phyloP scores from a whole-genome alignment of 345 rosid genomes.

The Bruguiera parviflora region DNA sequence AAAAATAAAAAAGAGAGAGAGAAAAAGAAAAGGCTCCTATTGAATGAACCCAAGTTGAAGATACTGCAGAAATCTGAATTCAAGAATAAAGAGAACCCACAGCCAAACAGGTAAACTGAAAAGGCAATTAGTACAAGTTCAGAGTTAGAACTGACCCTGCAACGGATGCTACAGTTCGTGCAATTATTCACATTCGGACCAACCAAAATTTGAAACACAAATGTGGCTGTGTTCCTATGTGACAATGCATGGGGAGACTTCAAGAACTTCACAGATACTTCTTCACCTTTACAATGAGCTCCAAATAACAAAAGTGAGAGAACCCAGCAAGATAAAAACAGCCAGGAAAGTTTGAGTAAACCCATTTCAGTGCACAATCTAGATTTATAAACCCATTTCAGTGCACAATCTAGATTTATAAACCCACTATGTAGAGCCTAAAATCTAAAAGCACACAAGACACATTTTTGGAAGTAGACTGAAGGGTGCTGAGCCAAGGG shows the following conservation, averaged over 20 bases:
- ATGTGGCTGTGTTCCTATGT: slow-evolving; percentile 54
- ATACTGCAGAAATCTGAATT: no score
- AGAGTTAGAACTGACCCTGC: slow-evolving; percentile 56
- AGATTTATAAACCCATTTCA: slow-evolving; percentile 49
- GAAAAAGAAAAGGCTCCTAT: not conserved
- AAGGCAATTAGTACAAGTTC: not conserved
- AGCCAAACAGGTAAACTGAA: not conserved
- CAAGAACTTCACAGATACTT: slow-evolving; percentile 55
- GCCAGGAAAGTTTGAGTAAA: slow-evolving; percentile 34
- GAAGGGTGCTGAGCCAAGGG: not conserved
- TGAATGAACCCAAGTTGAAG: not conserved
- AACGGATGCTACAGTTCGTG: slow-evolving; percentile 50
- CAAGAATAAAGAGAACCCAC: no score
- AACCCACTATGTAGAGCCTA: slow-evolving; percentile 11
- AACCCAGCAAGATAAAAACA: slow-evolving; percentile 37
- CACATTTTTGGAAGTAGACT: slow-evolving; percentile 14
- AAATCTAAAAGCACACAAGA: slow-evolving; percentile 13
- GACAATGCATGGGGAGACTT: slow-evolving; percentile 60
- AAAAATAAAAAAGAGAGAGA: not conserved
- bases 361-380: slow-evolving; percentile 35
- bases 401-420: slow-evolving; percentile 9
- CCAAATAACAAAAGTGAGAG: slow-evolving; percentile 30
- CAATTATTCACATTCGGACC: slow-evolving; percentile 46
- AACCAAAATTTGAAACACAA: slow-evolving; percentile 55
- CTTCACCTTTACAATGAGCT: slow-evolving; percentile 37